Conservation (phyloP, 441 rosid genomes). For the Theobroma grandiflorum region DNA sequence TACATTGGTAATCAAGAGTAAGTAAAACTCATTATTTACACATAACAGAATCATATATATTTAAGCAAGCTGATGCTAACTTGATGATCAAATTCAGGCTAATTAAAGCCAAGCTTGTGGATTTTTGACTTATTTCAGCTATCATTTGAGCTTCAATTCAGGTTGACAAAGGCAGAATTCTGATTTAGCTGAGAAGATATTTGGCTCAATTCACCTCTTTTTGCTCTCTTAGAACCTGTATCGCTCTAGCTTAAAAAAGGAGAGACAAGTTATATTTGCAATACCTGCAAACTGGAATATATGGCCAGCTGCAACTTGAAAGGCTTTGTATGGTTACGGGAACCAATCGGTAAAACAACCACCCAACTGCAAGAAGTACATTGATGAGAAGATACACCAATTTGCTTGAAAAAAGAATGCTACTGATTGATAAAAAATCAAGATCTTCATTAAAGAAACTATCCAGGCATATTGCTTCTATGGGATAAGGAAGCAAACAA, state of each 20-base stretch:
- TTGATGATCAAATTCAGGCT: neutral
- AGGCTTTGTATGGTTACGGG: constrained; percentile 69
- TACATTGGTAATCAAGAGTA: neutral
- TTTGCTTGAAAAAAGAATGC: neutral
- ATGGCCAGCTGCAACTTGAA: constrained; percentile 90
- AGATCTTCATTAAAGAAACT: constrained; percentile 5
- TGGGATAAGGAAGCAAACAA: neutral
- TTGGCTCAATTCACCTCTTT: neutral
- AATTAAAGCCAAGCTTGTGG: constrained; percentile 9
- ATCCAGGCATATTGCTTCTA: constrained; percentile 24
- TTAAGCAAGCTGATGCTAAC: neutral
- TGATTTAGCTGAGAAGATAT: neutral
- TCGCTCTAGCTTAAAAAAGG: neutral
- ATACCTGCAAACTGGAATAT: constrained; percentile 77
- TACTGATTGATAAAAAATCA: constrained; percentile 15
- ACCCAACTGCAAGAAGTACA: constrained; percentile 76
- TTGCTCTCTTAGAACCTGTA: neutral
- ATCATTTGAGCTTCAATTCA: neutral
- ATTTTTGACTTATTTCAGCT: neutral
- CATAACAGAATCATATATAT: neutral
- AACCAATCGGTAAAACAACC: constrained; percentile 81
- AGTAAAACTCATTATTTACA: neutral
- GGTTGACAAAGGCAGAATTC: neutral
- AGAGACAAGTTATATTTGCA: constrained; percentile 17
- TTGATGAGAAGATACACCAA: constrained; percentile 20